phyloP scores from a whole-genome alignment of 768 basidiomycete genomes.

The Xanthoconium purpureum region DNA sequence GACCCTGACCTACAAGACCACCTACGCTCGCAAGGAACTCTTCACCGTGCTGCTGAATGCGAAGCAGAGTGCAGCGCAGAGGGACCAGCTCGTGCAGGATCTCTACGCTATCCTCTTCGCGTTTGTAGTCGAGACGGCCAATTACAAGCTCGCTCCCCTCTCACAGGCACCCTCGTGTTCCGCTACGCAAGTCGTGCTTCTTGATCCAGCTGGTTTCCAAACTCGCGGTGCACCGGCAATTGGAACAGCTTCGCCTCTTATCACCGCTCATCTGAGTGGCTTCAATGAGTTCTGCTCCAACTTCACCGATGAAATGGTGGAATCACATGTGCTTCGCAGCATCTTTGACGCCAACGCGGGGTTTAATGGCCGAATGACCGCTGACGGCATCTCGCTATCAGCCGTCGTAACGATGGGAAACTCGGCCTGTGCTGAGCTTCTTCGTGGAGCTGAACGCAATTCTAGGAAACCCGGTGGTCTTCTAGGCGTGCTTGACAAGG shows the following conservation, averaged over 20 bases:
- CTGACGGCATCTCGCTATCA: slow-evolving; percentile 54
- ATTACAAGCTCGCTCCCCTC: slow-evolving; percentile 51
- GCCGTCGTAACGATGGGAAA: slow-evolving; percentile 51
- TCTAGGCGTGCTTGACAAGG: slow-evolving; percentile 52
- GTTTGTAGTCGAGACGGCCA: slow-evolving; percentile 61
- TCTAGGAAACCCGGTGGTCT: slow-evolving; percentile 57
- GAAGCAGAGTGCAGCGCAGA: slow-evolving; percentile 48
- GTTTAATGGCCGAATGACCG: slow-evolving; percentile 42
- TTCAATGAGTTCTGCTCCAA: slow-evolving; percentile 64
- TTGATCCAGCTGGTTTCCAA: slow-evolving; percentile 59
- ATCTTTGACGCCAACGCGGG: slow-evolving; percentile 50
- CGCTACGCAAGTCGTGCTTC: slow-evolving; percentile 47
- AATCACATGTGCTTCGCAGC: slow-evolving; percentile 52
- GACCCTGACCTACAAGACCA: slow-evolving; percentile 53
- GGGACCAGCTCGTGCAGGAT: slow-evolving; percentile 54
- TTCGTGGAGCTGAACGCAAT: slow-evolving; percentile 52
- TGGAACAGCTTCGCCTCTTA: slow-evolving; percentile 45
- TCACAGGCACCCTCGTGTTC: slow-evolving; percentile 38
- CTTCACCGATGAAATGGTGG: slow-evolving; percentile 56
- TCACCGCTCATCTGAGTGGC: slow-evolving; percentile 53
- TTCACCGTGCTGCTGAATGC: slow-evolving; percentile 53
- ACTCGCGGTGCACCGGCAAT: slow-evolving; percentile 44
- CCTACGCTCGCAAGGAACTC: slow-evolving; percentile 57
- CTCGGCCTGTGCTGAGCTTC: slow-evolving; percentile 52
- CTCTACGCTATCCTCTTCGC: slow-evolving; percentile 64